Evolutionary conservation across 176 grass and related monocot genomes (phyloP), one percentile per base, ranked within the genome.

Genomic region (Aegilops longissima): DNA sequence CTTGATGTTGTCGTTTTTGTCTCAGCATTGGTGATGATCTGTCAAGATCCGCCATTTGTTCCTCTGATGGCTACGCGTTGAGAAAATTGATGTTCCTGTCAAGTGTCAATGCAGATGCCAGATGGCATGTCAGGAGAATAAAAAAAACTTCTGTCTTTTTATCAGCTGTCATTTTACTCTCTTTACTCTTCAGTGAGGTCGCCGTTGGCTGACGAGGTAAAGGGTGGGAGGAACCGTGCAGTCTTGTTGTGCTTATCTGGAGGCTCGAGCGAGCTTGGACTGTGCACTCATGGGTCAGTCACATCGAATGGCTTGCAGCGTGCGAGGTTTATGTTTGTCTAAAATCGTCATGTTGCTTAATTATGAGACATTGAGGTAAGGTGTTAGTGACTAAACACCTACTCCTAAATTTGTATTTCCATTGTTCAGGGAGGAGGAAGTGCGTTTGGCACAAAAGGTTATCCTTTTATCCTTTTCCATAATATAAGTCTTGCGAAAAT

Each of bases 51-150:
- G 45, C 42, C 80, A 14, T 84, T 75, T 84, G 21, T 54, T 33
- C 21, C 12, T 70, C 12, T 70, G 86, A 88, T 76, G 36, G 66
- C 40, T 87, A 85, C 51, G 30, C 17, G 12, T 77, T 38, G 25
- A 66, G 76, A 75, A 18, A 76, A 23, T 81, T 77, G 54, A 27
- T 68, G 84, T 78, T 78, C 31, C 84, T 78, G 64, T 86, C 71
- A n/a, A 77, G 82, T 73, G 72, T 67, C 40, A 71, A 76, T 59
- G 56, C 81, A 84, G 61, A 84, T 84, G 85, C 77, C 49, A 77
- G 81, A 54, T 88, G 86, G 62, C 61, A 76, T 52, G 72, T 76
- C 16, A 52, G 14, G 45, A 49, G 5, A 61, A 7, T 39, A 38
- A 62, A 33, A 62, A 79, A 67, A 87, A 76, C 34, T 23, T 59